Conservation (phyloP, 73 alveolate species). For the Blepharisma japonicum region DNA sequence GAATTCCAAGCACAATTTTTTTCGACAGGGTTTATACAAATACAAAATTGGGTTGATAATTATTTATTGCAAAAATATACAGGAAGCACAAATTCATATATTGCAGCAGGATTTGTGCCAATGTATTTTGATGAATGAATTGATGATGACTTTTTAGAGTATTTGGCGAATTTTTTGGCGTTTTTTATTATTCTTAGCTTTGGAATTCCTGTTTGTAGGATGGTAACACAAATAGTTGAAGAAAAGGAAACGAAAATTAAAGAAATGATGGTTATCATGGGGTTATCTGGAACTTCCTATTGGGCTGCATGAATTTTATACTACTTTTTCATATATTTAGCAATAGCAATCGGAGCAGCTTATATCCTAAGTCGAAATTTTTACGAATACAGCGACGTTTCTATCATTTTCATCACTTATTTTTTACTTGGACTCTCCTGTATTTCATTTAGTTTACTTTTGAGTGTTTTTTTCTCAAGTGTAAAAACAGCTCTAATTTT, state of each 20-base stretch:
- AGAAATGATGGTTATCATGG: slow-evolving; percentile 99
- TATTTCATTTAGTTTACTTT: slow-evolving; percentile 57
- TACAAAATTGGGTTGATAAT: slow-evolving; percentile 33
- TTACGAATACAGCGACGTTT: slow-evolving; percentile 56
- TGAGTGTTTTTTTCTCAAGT: slow-evolving; percentile 75
- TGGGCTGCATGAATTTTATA: slow-evolving; percentile 84
- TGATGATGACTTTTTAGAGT: slow-evolving; percentile 14
- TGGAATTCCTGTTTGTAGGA: background rate
- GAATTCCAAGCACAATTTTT: background rate
- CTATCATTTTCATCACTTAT: slow-evolving; percentile 61
- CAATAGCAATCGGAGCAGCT: slow-evolving; percentile 68
- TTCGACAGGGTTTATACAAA: background rate
- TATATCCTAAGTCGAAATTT: slow-evolving; percentile 44
- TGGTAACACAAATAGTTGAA: slow-evolving; percentile 20
- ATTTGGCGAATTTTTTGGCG: slow-evolving; percentile 7
- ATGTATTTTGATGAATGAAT: slow-evolving; percentile 23
- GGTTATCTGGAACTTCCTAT: slow-evolving; percentile 82
- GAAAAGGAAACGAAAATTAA: slow-evolving; percentile 92
- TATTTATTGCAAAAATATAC: slow-evolving; percentile 25
- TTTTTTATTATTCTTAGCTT: slow-evolving; percentile 17
- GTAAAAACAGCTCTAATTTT: slow-evolving; percentile 72
- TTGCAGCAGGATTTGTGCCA: slow-evolving; percentile 29
- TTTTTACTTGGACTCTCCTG: slow-evolving; percentile 67
- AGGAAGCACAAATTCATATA: slow-evolving; percentile 25
- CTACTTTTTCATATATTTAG: slow-evolving; percentile 64